phyloP scores from a whole-genome alignment of 2,329 filamentous ascomycete genomes.

The Colletotrichum neosansevieriae region DNA sequence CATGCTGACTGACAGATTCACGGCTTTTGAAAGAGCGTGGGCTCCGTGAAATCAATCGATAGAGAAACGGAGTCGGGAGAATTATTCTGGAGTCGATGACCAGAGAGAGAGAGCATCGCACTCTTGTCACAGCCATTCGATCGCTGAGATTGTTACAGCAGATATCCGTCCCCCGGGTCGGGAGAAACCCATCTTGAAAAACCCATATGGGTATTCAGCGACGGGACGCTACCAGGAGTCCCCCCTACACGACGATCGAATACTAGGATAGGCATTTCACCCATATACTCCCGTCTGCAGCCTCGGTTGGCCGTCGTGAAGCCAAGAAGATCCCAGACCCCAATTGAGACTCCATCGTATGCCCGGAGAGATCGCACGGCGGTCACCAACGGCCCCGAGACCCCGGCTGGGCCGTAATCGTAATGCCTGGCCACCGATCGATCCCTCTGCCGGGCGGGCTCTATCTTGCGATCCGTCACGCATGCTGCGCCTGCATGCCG shows the following conservation, averaged over 20 bases:
- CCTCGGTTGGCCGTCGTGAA: too few relatives aligned
- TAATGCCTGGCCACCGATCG: not conserved
- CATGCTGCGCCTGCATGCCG: not conserved
- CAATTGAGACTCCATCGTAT: not conserved
- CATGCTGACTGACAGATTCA: not conserved
- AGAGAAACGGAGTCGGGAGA: not conserved
- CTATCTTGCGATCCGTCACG: not conserved
- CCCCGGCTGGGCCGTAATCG: not conserved
- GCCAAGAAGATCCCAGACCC: too few relatives aligned
- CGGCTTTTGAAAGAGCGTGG: not conserved
- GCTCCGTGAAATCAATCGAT: not conserved
- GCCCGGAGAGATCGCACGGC: not conserved
- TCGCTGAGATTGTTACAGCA: not conserved
- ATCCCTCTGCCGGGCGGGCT: not conserved
- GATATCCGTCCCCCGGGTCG: not conserved
- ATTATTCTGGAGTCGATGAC: not conserved
- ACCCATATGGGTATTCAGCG: not conserved
- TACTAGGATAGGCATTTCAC: too few relatives aligned
- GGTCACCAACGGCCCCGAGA: slow-evolving; percentile 6
- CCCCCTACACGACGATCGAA: too few relatives aligned
- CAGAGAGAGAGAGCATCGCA: not conserved
- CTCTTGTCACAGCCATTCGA: too few relatives aligned
- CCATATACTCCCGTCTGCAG: too few relatives aligned
- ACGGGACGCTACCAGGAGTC: too few relatives aligned
- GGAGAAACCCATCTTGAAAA: slow-evolving; percentile 15